A percentile compares a stretch with the other conserved stretches of the same genome.
phyloP scores from a whole-genome alignment of 179 eudicot genomes.

The Beta corolliflora region DNA sequence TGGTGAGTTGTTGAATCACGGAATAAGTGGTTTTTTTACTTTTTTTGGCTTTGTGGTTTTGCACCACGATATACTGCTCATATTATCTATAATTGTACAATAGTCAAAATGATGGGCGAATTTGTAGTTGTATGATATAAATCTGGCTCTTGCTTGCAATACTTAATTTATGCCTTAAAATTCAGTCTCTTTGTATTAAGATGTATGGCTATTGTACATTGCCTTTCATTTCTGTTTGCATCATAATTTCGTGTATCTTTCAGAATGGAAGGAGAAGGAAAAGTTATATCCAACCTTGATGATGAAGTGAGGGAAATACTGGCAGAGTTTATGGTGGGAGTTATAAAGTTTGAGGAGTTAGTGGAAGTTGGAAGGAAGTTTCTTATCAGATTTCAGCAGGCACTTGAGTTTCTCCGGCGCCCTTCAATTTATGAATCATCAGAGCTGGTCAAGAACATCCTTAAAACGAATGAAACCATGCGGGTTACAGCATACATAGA shows the following conservation, averaged over 20 bases:
- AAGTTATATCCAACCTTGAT: slow-evolving; percentile 15
- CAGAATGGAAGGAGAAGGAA: slow-evolving; percentile 40
- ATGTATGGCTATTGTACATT: background rate
- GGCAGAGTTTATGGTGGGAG: slow-evolving; percentile 48
- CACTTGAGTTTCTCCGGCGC: slow-evolving; percentile 46
- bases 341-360: slow-evolving; percentile 57
- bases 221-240: background rate
- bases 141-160: background rate
- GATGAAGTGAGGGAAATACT: slow-evolving; percentile 35
- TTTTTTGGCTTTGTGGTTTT: too few species aligned
- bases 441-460: slow-evolving; percentile 41
- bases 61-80: too few species aligned
- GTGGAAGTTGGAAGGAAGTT: slow-evolving; percentile 39
- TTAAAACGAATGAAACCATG: slow-evolving; percentile 45
- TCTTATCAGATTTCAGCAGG: slow-evolving; percentile 52
- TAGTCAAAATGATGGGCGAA: background rate
- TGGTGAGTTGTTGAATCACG: background rate
- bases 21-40: background rate
- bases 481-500: slow-evolving; percentile 51
- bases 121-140: background rate
- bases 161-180: background rate
- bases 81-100: background rate
- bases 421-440: slow-evolving; percentile 51
- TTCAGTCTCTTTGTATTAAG: background rate
- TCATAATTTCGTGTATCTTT: background rate